Evolutionary conservation across 192 early-diverging fungal species (phyloP).

Genomic region (Rhizoclosmatium sp.): DNA sequence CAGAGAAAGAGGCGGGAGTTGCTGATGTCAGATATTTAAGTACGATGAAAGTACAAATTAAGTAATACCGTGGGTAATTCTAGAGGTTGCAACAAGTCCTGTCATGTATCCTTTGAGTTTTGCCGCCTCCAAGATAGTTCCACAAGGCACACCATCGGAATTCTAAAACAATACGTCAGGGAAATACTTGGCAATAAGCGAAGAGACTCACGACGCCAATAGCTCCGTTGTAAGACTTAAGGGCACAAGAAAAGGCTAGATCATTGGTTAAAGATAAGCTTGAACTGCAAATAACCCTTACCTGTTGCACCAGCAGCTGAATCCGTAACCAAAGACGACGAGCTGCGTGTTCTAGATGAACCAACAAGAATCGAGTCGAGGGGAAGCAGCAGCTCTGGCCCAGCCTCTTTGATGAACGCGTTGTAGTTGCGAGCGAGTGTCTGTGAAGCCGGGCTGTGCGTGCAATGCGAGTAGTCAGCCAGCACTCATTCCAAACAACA

Average conservation of each 20-base stretch:
- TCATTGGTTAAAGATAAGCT: background rate
- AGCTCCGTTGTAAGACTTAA: constrained; percentile 94
- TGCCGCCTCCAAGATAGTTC: constrained; percentile 93
- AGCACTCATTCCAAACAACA: background rate
- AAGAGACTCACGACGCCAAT: constrained; percentile 72
- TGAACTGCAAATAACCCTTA: background rate
- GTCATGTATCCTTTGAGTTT: constrained; percentile 83
- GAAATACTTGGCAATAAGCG: background rate
- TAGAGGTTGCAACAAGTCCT: constrained; percentile 90
- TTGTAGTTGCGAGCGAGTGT: constrained; percentile 85
- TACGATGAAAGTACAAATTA: background rate
- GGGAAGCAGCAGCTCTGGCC: constrained; percentile 54
- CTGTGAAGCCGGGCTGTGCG: constrained; percentile 83
- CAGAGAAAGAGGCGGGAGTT: constrained; percentile 64
- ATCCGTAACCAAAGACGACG: constrained; percentile 87
- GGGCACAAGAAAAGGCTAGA: constrained; percentile 85
- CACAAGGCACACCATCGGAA: constrained; percentile 76
- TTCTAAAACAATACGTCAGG: constrained; percentile 41
- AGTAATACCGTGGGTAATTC: constrained; percentile 86
- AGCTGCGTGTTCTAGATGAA: constrained; percentile 87
- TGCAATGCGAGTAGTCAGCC: background rate
- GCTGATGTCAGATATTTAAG: constrained; percentile 25
- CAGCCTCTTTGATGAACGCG: constrained; percentile 66
- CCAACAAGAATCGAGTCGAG: constrained; percentile 76
- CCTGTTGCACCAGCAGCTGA: constrained; percentile 94